Evolutionary conservation across 2,329 filamentous ascomycete species (phyloP).

Genomic region (Fusarium falciforme): DNA sequence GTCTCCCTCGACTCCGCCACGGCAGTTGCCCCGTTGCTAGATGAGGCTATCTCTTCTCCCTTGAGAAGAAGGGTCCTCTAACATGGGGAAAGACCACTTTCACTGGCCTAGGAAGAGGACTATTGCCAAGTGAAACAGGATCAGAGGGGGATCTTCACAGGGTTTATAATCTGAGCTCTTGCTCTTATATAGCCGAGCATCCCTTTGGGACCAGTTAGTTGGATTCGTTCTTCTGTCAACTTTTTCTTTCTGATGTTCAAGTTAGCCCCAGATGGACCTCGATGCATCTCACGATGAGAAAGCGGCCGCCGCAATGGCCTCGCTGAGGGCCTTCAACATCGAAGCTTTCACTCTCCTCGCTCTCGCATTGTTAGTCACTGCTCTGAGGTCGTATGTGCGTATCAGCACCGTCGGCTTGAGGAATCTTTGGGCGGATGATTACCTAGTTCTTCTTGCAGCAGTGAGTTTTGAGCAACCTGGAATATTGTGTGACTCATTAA

Average conservation of each 20-base stretch:
- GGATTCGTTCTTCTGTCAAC: background rate
- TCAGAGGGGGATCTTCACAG: background rate
- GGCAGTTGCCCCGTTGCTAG: background rate
- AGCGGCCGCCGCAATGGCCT: slow-evolving; percentile 38
- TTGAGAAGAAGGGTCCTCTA: background rate
- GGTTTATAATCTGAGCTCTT: background rate
- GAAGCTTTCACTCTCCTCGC: slow-evolving; percentile 59
- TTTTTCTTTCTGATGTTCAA: background rate
- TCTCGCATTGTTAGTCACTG: slow-evolving; percentile 61
- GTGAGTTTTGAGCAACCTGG: slow-evolving; percentile 45
- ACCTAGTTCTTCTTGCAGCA: slow-evolving; percentile 65
- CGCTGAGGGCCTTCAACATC: slow-evolving; percentile 43
- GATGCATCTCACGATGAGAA: slow-evolving; percentile 27
- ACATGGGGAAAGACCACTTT: background rate
- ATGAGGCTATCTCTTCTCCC: background rate
- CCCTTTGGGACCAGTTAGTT: background rate
- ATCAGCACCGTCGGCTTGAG: slow-evolving; percentile 59
- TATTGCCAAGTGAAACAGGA: background rate
- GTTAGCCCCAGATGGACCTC: slow-evolving; percentile 27
- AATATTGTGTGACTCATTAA: background rate
- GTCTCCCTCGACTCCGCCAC: background rate
- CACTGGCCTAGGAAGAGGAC: background rate
- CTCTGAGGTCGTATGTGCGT: slow-evolving; percentile 62
- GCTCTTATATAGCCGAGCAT: slow-evolving; percentile 20
- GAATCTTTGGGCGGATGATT: slow-evolving; percentile 68